Conservation (phyloP, 371 early-diverging fungal species). For the Circinella umbellata region DNA sequence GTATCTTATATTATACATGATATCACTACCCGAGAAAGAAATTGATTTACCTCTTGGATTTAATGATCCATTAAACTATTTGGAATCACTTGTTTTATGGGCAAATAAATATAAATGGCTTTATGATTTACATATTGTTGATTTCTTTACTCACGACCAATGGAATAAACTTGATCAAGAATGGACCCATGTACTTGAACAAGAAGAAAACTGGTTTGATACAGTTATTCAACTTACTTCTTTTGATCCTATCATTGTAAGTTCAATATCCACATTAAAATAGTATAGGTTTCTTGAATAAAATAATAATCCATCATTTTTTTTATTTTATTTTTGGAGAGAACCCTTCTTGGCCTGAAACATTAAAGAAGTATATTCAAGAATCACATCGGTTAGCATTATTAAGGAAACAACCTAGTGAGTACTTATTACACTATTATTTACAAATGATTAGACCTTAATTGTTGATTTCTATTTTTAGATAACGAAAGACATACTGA, state of each 20-base stretch:
- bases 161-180: conserved; percentile 52
- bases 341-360: conserved; percentile 20
- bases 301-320: background rate
- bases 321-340: background rate
- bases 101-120: conserved; percentile 43
- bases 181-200: conserved; percentile 50
- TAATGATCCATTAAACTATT: conserved; percentile 29
- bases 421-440: background rate
- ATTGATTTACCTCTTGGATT: conserved; percentile 12
- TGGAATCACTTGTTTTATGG: conserved; percentile 32
- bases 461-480: background rate
- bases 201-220: conserved; percentile 9
- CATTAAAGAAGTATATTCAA: conserved; percentile 18
- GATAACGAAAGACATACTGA: background rate
- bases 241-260: background rate
- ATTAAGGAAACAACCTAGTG: conserved; percentile 3
- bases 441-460: too few species aligned
- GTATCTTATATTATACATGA: background rate
- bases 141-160: conserved; percentile 53
- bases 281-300: too few species aligned
- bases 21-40: background rate
- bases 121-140: conserved; percentile 54
- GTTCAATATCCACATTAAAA: background rate
- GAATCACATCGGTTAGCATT: conserved; percentile 13
- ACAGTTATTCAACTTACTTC: background rate